Conservation (phyloP, 352 stramenopile genomes). For the Poterioochromonas sp. region DNA sequence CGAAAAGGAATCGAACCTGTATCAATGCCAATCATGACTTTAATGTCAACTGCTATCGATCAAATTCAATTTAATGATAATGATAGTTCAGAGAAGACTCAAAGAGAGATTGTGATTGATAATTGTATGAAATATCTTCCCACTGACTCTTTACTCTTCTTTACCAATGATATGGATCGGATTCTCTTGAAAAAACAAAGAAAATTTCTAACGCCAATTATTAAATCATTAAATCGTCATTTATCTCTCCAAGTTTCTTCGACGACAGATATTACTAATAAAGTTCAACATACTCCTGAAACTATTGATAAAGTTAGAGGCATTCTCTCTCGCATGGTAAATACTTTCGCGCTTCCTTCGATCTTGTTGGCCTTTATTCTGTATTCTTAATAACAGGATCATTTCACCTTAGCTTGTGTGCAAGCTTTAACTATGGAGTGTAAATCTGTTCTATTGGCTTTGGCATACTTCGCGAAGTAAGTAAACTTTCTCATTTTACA, state of each 20-base stretch:
- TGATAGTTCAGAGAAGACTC: no score
- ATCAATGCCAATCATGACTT: constrained; percentile 71
- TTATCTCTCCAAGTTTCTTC: constrained; percentile 42
- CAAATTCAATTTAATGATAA: not conserved
- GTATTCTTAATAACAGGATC: constrained; percentile 43
- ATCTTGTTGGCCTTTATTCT: not conserved
- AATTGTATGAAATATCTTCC: constrained; percentile 56
- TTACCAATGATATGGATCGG: constrained; percentile 52
- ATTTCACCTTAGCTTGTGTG: constrained; percentile 59
- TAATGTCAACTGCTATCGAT: constrained; percentile 49
- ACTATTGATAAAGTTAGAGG: constrained; percentile 48
- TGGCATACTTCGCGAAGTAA: constrained; percentile 40
- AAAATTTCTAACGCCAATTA: constrained; percentile 38
- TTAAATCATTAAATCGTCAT: constrained; percentile 41
- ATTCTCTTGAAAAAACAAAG: constrained; percentile 38
- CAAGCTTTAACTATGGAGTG: constrained; percentile 56
- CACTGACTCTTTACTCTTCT: constrained; percentile 64
- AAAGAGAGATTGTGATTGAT: constrained; percentile 40
- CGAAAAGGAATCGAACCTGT: constrained; percentile 55
- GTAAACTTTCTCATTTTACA: not conserved
- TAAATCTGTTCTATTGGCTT: constrained; percentile 65
- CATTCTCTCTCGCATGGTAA: constrained; percentile 48
- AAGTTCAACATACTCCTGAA: constrained; percentile 52
- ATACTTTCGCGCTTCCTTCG: not conserved
- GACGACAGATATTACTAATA: constrained; percentile 43